Evolutionary conservation across 345 rosid genomes (phyloP).

Genomic region (Cochlearia excelsa): DNA sequence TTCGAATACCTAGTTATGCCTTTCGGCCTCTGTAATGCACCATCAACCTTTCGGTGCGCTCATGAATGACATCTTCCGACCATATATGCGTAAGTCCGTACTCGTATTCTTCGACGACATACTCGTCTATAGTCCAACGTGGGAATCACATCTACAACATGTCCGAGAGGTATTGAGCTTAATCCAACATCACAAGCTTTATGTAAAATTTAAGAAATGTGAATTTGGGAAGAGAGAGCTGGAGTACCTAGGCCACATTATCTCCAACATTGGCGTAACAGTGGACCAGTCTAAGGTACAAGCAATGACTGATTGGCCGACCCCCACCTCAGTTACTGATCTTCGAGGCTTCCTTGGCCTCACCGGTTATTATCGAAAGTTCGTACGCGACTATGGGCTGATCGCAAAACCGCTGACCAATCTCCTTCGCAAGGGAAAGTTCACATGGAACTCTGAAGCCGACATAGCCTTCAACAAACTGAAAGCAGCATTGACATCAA

Average conservation of each 20-base stretch:
- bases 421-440: background rate
- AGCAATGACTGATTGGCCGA: background rate
- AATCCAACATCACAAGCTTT: background rate
- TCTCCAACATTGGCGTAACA: accelerated
- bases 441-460: background rate
- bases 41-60: background rate
- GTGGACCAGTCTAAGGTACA: background rate
- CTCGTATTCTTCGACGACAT: background rate
- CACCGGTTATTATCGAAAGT: background rate
- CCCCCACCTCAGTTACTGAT: background rate
- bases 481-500: background rate
- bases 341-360: background rate
- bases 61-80: background rate
- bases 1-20: background rate
- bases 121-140: background rate
- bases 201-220: background rate
- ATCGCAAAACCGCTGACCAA: background rate
- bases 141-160: background rate
- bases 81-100: background rate
- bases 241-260: background rate
- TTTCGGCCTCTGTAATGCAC: background rate
- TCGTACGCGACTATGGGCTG: background rate
- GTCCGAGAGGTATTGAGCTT: background rate
- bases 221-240: background rate
- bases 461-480: background rate